These are phyloP conservation scores for Xylaria bambusicola DNA, from an alignment of 495 filamentous ascomycete species.

Conservation along the genomic window DNA sequence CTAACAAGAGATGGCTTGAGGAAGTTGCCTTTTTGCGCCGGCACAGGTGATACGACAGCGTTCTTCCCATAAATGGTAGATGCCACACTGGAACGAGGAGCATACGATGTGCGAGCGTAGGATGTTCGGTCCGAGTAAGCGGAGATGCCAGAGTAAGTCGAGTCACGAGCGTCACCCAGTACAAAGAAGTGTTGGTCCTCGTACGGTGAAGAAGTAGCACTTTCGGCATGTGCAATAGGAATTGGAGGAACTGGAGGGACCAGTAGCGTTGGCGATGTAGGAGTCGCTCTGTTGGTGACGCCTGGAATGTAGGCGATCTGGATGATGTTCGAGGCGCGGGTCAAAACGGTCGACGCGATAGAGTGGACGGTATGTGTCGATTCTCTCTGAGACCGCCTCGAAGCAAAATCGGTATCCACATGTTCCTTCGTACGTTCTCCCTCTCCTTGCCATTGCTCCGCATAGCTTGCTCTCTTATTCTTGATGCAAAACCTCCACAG, in stretches of 20 bases:
- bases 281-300: constrained; percentile 88
- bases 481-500: constrained; percentile 88
- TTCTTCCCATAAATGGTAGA: constrained; percentile 90
- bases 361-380: constrained; percentile 88
- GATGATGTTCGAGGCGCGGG: constrained; percentile 95
- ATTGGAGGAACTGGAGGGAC: constrained; percentile 92
- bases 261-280: constrained; percentile 77
- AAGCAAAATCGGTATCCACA: constrained; percentile 58
- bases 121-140: constrained; percentile 67
- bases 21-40: constrained; percentile 80
- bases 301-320: constrained; percentile 99
- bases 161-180: constrained; percentile 88
- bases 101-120: constrained; percentile 65
- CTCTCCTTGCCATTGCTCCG: constrained; percentile 57
- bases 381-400: constrained; percentile 64
- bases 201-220: constrained; percentile 56
- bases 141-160: constrained; percentile 69
- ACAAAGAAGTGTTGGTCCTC: constrained; percentile 93
- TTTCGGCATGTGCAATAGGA: constrained; percentile 64
- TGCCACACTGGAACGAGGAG: constrained; percentile 76
- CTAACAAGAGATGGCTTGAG: constrained; percentile 89
- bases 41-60: constrained; percentile 75
- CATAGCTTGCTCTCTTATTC: constrained; percentile 65
- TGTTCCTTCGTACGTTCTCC: constrained; percentile 54
- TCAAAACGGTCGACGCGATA: constrained; percentile 92